These are phyloP conservation scores for Neopestalotiopsis sp. DNA, from an alignment of 2,329 filamentous ascomycete genomes.

Conservation along the genomic window DNA sequence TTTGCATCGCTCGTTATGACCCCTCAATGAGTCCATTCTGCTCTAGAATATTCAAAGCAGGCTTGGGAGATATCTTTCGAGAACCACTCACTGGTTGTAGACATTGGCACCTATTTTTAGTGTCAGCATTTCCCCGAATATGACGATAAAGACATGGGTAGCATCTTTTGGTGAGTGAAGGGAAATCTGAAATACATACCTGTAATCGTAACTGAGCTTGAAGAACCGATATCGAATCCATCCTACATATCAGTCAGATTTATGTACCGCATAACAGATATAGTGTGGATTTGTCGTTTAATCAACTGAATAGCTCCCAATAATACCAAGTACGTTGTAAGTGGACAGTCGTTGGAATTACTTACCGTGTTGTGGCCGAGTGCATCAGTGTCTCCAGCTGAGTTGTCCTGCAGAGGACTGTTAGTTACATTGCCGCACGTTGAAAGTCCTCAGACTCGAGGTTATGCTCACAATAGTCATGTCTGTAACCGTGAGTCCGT, in stretches of 20 bases:
- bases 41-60: background rate
- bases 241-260: slow-evolving; percentile 37
- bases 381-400: slow-evolving; percentile 41
- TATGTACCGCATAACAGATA: background rate
- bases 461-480: slow-evolving; percentile 35
- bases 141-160: no score
- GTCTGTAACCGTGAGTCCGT: slow-evolving; percentile 39
- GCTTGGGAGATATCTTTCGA: background rate
- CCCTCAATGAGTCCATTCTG: background rate
- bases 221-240: slow-evolving; percentile 61
- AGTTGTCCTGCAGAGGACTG: slow-evolving; percentile 36
- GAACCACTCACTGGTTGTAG: slow-evolving; percentile 54
- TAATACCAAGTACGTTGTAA: no score
- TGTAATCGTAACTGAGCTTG: slow-evolving; percentile 53
- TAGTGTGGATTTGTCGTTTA: no score
- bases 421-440: background rate
- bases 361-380: slow-evolving; percentile 53
- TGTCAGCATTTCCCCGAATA: no score
- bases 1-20: background rate
- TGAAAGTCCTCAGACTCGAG: background rate
- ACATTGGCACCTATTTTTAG: slow-evolving; percentile 48
- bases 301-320: no score
- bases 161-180: no score
- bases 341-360: no score
- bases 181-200: no score